Percentiles rank a stretch among this genome's conserved stretches.
Conservation (phyloP, 2,329 filamentous ascomycete genomes). For the Trichoderma breve region DNA sequence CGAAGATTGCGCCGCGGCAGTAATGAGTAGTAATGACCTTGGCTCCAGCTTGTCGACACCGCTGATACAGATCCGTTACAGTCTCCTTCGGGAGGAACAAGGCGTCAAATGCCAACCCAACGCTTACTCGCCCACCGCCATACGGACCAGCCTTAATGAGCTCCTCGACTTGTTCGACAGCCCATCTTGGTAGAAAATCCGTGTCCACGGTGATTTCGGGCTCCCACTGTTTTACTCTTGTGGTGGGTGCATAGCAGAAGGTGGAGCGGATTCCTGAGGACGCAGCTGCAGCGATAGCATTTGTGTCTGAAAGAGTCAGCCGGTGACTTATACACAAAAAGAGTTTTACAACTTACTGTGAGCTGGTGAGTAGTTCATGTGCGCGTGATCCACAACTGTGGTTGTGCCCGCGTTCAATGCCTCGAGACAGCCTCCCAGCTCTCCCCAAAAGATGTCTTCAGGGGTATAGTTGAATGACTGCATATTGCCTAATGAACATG, state of each 20-base stretch:
- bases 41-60: conserved; percentile 35
- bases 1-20: background rate
- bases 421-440: conserved; percentile 41
- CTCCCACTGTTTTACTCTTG: conserved; percentile 31
- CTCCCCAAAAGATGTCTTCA: conserved; percentile 48
- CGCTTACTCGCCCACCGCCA: conserved; percentile 30
- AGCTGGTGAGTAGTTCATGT: conserved; percentile 18
- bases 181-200: conserved; percentile 36
- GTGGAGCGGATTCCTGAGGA: conserved; percentile 46
- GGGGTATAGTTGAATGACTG: conserved; percentile 13
- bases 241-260: conserved; percentile 41
- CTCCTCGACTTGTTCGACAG: conserved; percentile 36
- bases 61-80: conserved; percentile 37
- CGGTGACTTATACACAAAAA: background rate
- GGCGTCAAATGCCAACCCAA: conserved; percentile 46
- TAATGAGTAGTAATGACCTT: conserved; percentile 39
- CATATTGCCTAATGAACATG: background rate
- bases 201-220: conserved; percentile 28
- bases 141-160: background rate
- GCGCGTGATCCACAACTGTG: conserved; percentile 28
- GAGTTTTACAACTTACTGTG: background rate
- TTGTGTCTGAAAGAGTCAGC: conserved; percentile 18
- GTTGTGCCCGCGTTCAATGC: conserved; percentile 43
- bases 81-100: conserved; percentile 39
- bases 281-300: conserved; percentile 19